Percentiles rank a stretch among this genome's conserved stretches.
Conservation (phyloP, 306 rosid genomes). For the Vicia faba region DNA sequence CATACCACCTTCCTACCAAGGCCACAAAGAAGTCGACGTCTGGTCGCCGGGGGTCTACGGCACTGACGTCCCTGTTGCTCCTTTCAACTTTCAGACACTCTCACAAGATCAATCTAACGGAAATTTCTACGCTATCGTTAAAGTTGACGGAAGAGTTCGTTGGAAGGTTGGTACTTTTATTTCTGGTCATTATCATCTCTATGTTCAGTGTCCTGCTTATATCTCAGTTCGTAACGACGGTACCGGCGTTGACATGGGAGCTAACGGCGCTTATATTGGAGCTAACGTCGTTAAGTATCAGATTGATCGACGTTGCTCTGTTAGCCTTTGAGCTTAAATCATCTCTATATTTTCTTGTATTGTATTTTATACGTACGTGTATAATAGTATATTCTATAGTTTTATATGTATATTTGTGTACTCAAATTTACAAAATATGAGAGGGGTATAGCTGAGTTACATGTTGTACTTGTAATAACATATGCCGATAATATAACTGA, state of each 20-base stretch:
- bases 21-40: constrained; percentile 71
- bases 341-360: background rate
- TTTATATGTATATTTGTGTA: constrained; percentile 15
- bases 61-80: constrained; percentile 70
- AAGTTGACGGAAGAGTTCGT: constrained; percentile 72
- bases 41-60: constrained; percentile 96
- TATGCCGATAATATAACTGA: background rate
- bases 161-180: constrained; percentile 81
- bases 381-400: constrained; percentile 22
- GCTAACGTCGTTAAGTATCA: constrained; percentile 74
- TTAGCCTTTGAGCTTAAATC: constrained; percentile 53
- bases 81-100: constrained; percentile 52
- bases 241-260: constrained; percentile 45
- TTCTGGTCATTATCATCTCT: constrained; percentile 63
- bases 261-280: constrained; percentile 45
- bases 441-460: constrained; percentile 44
- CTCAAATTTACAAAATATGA: constrained; percentile 42
- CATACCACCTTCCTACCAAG: constrained; percentile 78
- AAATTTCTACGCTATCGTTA: constrained; percentile 46
- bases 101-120: constrained; percentile 57
- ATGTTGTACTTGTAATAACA: constrained; percentile 22
- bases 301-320: constrained; percentile 64
- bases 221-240: constrained; percentile 48
- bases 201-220: constrained; percentile 71
- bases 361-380: constrained; percentile 23